Evolutionary conservation across 768 basidiomycete genomes (phyloP).

Genomic region (Phlebiopsis gigantea): DNA sequence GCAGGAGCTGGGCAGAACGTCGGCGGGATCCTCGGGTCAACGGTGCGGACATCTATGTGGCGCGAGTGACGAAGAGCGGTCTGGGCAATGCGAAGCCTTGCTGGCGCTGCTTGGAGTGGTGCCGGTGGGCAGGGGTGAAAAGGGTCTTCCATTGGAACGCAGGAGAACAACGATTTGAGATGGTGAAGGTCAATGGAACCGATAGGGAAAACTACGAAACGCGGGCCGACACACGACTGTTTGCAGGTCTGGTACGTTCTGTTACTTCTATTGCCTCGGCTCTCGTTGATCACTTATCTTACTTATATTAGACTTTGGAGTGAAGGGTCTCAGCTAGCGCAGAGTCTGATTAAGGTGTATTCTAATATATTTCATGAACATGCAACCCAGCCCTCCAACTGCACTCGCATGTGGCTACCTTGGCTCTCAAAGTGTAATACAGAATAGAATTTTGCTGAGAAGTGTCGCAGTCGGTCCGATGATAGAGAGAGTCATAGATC

Average conservation of each 20-base stretch:
- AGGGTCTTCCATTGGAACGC: conserved; percentile 51
- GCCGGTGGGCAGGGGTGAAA: conserved; percentile 51
- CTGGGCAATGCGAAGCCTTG: conserved; percentile 48
- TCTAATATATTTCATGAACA: no score
- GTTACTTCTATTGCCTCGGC: not conserved
- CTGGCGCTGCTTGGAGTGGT: conserved; percentile 54
- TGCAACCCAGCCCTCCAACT: no score
- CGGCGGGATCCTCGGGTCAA: conserved; percentile 38
- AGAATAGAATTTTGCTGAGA: no score
- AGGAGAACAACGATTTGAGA: conserved; percentile 29
- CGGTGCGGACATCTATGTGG: conserved; percentile 53
- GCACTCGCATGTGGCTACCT: no score
- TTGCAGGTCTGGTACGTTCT: conserved; percentile 38
- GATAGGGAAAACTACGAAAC: conserved; percentile 39
- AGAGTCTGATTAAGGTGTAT: no score
- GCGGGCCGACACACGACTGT: conserved; percentile 37
- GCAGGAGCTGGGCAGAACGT: conserved; percentile 29
- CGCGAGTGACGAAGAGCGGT: conserved; percentile 43
- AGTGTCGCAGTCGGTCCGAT: no score
- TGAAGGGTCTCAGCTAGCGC: no score
- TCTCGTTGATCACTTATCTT: no score
- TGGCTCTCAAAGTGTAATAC: no score
- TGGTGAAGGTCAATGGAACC: conserved; percentile 42
- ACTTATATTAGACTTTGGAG: no score
- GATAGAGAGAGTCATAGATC: no score